Evolutionary conservation across 495 filamentous ascomycete genomes (phyloP), one percentile per base, ranked within the genome.

Genomic region (Lichina pygmaea): DNA sequence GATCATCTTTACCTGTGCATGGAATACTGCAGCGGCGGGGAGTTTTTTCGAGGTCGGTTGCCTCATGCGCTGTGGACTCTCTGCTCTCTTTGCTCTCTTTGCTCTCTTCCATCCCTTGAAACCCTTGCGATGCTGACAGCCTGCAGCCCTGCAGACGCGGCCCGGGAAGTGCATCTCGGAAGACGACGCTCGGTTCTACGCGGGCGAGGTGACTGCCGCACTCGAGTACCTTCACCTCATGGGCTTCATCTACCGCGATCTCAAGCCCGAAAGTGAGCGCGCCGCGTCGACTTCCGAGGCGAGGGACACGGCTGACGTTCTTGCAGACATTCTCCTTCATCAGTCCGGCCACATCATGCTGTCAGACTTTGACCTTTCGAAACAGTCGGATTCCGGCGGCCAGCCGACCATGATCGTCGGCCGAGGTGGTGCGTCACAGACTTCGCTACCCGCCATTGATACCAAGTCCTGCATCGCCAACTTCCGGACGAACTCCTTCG

Each of bases 261-360:
- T 97, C 50, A 97, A 97, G 61, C 89, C 89, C 54, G 89, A 97
- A 61, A 97, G 86, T 92, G 72, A 44, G 78, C 65, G 40, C 36
- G 13, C 44, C 33, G 12, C 15, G 38, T 34, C 12, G 8, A 45
- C 16, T 1, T 8, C 31, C 46, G 12, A 33, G 24, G 30, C 2
- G 31, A 44, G 36, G n/a, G n/a, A 13, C 32, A 30, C 46, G 36
- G 36, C 13, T 48, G 12, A 44, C 45, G 46, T 41, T 34, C 9
- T 34, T 12, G 10, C 49, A 94, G 86, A 97, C 53, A 97, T 97
- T 55, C 73, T 97, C 7, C 74, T 97, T 2, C 89, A 97, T 57
- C 89, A 97, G 59, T 94, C 86, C 12, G 89, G 89, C 34, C 89
- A 97, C 57, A 97, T 97, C 56, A 97, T 97, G 89, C 71, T 97